Conservation (phyloP, 345 rosid species). For the Fremontodendron californicum region DNA sequence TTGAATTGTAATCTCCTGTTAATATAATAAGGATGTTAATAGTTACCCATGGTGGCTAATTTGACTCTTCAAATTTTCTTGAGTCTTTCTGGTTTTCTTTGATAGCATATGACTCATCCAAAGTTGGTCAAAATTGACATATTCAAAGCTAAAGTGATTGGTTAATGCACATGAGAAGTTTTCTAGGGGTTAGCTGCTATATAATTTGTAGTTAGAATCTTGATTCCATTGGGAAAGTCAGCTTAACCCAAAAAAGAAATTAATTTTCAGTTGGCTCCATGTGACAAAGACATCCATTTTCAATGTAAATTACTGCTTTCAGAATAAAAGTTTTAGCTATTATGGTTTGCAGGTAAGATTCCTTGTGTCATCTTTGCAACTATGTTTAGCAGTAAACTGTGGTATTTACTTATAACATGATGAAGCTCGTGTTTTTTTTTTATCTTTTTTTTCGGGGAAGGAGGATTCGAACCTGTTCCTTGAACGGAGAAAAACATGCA, state of each 20-base stretch:
- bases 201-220: not conserved
- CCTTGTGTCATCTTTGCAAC: not conserved
- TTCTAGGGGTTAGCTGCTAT: not conserved
- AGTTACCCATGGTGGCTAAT: not conserved
- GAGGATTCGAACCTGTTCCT: too few species aligned
- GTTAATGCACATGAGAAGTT: not conserved
- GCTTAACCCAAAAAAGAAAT: not conserved
- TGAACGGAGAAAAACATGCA: too few species aligned
- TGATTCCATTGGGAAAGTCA: not conserved
- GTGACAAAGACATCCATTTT: not conserved
- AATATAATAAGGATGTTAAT: not conserved
- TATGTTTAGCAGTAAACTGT: not conserved
- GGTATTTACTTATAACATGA: too few species aligned
- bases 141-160: conserved; percentile 1
- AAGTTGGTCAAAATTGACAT: conserved; percentile 4
- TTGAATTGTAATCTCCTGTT: not conserved
- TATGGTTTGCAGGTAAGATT: not conserved
- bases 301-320: not conserved
- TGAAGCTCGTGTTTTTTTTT: too few species aligned
- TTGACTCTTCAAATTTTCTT: not conserved
- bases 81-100: not conserved
- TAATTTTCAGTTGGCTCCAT: not conserved
- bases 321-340: not conserved
- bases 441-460: too few species aligned
- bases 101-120: not conserved